Evolutionary conservation across 257 asterid genomes (phyloP).

Genomic region (Petunia axillaris): DNA sequence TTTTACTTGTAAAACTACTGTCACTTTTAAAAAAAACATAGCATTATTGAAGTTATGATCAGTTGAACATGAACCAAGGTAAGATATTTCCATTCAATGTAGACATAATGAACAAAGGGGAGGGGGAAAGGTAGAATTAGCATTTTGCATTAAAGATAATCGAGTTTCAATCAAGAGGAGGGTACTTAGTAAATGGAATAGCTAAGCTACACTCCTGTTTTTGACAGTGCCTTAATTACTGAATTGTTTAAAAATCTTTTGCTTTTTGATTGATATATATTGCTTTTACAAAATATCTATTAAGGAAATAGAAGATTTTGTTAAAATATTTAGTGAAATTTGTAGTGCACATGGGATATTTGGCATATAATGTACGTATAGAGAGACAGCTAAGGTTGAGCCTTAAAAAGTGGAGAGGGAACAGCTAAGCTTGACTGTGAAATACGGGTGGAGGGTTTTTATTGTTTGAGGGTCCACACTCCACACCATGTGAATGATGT

Average conservation of each 20-base stretch:
- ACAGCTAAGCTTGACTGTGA: slow-evolving; percentile 45
- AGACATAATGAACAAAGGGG: not conserved
- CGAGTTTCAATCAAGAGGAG: no score
- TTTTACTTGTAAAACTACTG: no score
- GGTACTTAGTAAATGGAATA: not conserved
- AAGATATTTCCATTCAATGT: not conserved
- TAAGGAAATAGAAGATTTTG: not conserved
- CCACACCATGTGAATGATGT: slow-evolving; percentile 40
- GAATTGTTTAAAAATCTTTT: not conserved
- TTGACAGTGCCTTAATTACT: no score
- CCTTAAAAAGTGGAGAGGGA: slow-evolving; percentile 17
- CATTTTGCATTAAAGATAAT: not conserved
- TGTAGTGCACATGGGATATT: not conserved
- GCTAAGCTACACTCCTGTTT: no score
- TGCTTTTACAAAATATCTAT: not conserved
- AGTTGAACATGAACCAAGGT: not conserved
- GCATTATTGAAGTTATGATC: not conserved
- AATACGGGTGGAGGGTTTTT: slow-evolving; percentile 12
- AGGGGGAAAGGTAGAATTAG: not conserved
- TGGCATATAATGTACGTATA: not conserved
- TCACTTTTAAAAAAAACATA: no score
- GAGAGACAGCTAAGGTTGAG: slow-evolving; percentile 4
- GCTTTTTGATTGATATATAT: not conserved
- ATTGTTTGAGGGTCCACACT: slow-evolving; percentile 34
- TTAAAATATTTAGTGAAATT: not conserved